Percentiles rank a stretch among this genome's conserved stretches.
Conservation (phyloP, 2,329 filamentous ascomycete species). For the Elsinoe necatrix region DNA sequence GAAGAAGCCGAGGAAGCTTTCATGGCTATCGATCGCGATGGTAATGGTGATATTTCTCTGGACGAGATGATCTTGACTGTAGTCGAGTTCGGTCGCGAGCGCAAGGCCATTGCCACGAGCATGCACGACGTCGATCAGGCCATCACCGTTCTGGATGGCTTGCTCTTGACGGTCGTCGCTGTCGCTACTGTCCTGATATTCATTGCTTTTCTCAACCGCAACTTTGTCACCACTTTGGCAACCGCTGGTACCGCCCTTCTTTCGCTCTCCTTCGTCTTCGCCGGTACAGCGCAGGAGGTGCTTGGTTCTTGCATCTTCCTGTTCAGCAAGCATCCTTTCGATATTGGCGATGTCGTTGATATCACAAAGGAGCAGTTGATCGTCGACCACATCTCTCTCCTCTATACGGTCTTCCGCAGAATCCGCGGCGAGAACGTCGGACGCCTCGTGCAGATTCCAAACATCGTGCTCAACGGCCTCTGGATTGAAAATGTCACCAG, state of each 20-base stretch:
- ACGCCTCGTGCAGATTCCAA: conserved; percentile 61
- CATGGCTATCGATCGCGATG: conserved; percentile 68
- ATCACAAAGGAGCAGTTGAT: conserved; percentile 62
- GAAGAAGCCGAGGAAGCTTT: conserved; percentile 83
- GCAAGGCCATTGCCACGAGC: conserved; percentile 81
- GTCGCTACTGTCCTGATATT: conserved; percentile 55
- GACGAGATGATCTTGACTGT: conserved; percentile 92
- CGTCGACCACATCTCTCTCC: conserved; percentile 87
- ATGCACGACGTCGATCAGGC: conserved; percentile 98
- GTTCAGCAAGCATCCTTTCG: conserved; percentile 96
- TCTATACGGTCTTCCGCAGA: conserved; percentile 86
- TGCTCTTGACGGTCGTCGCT: conserved; percentile 72
- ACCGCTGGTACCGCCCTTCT: conserved; percentile 87
- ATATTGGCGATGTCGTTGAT: conserved; percentile 90
- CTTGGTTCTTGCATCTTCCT: conserved; percentile 98
- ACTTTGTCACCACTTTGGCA: conserved; percentile 74
- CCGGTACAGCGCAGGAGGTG: conserved; percentile 84
- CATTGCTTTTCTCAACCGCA: conserved; percentile 82
- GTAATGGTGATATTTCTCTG: conserved; percentile 87
- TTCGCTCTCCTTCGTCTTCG: conserved; percentile 94
- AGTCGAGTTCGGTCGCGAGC: conserved; percentile 71
- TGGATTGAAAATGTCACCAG: conserved; percentile 94
- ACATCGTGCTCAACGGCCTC: conserved; percentile 82
- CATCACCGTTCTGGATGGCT: conserved; percentile 78
- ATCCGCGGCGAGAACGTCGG: conserved; percentile 69